A percentile compares a stretch with the other conserved stretches of the same genome.
Conservation (phyloP, 176 grass and related monocot genomes). For the Miscanthus lutarioriparius region DNA sequence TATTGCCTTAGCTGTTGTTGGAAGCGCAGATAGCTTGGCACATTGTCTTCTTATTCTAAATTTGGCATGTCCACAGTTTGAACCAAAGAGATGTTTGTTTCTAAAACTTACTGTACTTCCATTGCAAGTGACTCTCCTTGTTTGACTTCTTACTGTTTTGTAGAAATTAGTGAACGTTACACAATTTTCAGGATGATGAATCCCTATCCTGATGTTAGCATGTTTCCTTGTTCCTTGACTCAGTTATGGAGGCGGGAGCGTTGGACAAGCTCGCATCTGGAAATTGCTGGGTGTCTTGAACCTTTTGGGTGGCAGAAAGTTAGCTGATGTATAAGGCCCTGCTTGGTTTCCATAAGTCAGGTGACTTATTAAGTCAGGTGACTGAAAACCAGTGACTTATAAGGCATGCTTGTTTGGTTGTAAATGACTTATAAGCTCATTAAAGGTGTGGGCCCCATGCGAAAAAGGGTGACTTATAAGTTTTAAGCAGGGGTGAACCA, state of each 20-base stretch:
- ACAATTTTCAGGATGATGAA: neutral
- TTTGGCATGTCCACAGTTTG: too few relatives aligned
- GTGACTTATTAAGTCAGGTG: too few relatives aligned
- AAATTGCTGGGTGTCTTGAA: neutral
- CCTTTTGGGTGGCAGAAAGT: conserved; percentile 1
- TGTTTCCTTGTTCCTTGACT: conserved; percentile 2
- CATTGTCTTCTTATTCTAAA: neutral
- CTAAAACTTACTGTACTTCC: neutral
- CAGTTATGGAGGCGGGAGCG: neutral
- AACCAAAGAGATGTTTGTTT: too few relatives aligned
- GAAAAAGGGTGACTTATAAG: too few relatives aligned
- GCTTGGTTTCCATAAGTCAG: too few relatives aligned
- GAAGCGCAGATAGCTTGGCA: neutral
- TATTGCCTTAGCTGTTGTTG: neutral
- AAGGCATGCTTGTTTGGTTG: too few relatives aligned
- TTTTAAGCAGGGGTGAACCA: too few relatives aligned
- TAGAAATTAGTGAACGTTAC: neutral
- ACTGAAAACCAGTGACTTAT: too few relatives aligned
- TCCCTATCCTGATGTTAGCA: neutral
- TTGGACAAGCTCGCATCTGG: neutral
- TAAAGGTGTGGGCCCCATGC: too few relatives aligned
- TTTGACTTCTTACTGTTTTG: neutral
- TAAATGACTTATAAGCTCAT: too few relatives aligned
- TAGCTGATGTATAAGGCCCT: neutral
- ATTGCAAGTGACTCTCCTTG: neutral